These are phyloP conservation scores for Fraxinus platypoda DNA, from an alignment of 305 asterid genomes.

Conservation along the genomic window DNA sequence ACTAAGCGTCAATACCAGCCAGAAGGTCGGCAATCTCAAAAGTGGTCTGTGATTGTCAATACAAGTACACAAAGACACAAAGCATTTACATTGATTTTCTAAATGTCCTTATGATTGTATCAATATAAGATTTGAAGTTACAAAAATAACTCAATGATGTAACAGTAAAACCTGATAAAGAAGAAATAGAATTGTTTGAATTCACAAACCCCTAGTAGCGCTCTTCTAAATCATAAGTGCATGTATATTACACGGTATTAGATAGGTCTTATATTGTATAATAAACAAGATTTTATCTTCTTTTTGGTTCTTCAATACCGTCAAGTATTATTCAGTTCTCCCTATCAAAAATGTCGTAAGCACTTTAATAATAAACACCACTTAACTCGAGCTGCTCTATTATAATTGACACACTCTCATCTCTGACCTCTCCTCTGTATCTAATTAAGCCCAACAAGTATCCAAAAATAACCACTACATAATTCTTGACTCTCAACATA, in stretches of 20 bases:
- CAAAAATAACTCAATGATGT: no score
- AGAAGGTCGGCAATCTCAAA: constrained; percentile 63
- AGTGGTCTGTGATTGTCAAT: constrained; percentile 59
- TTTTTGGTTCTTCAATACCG: not conserved
- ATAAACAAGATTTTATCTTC: not conserved
- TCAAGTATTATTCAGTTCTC: not conserved
- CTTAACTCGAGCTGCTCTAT: no score
- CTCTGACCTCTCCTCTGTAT: no score
- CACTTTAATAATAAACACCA: no score
- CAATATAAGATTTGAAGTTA: no score
- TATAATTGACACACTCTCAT: no score
- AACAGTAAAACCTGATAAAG: not conserved
- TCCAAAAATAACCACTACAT: not conserved
- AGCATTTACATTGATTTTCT: not conserved
- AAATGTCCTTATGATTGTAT: not conserved
- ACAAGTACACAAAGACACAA: not conserved
- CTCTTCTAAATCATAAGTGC: no score
- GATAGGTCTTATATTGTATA: no score
- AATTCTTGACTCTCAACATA: not conserved
- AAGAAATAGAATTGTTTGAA: not conserved
- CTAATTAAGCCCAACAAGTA: not conserved
- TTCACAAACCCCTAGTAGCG: no score
- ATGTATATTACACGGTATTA: not conserved
- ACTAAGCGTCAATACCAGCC: constrained; percentile 74
- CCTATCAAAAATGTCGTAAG: no score